phyloP scores from a whole-genome alignment of 2,329 filamentous ascomycete species.

The Fusarium fujikuroi region DNA sequence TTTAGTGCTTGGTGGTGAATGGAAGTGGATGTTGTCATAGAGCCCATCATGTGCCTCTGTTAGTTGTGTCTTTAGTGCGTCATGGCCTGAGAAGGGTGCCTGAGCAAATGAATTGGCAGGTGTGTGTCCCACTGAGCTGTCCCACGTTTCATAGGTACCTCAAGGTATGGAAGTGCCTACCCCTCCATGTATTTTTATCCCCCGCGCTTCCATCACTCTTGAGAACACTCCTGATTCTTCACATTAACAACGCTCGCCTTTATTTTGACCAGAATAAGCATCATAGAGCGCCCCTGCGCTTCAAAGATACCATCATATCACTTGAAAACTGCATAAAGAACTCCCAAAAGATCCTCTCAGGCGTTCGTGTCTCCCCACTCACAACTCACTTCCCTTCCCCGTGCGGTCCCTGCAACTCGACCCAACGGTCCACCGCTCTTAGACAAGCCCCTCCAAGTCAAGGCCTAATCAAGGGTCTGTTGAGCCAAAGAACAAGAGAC shows the following conservation, averaged over 20 bases:
- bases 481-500: constrained; percentile 33
- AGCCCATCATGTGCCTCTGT: constrained; percentile 30
- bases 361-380: constrained; percentile 38
- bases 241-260: not conserved
- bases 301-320: not conserved
- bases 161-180: not conserved
- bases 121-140: not conserved
- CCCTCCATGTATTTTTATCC: constrained; percentile 27
- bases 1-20: not conserved
- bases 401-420: constrained; percentile 44
- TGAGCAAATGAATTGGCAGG: constrained; percentile 16
- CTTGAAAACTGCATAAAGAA: not conserved
- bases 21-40: constrained; percentile 30
- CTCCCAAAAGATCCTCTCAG: constrained; percentile 10
- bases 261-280: not conserved
- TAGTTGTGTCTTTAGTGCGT: constrained; percentile 31
- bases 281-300: not conserved
- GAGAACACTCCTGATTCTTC: constrained; percentile 6
- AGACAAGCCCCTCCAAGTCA: constrained; percentile 42
- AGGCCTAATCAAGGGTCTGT: constrained; percentile 41
- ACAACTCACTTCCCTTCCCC: constrained; percentile 32
- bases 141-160: constrained; percentile 11
- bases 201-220: constrained; percentile 8
- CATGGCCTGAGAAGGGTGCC: constrained; percentile 34
- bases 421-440: constrained; percentile 47